Percentiles rank a stretch among this genome's conserved stretches.
Conservation (phyloP, 208 protist species). For the Acanthamoeba castellanii region DNA sequence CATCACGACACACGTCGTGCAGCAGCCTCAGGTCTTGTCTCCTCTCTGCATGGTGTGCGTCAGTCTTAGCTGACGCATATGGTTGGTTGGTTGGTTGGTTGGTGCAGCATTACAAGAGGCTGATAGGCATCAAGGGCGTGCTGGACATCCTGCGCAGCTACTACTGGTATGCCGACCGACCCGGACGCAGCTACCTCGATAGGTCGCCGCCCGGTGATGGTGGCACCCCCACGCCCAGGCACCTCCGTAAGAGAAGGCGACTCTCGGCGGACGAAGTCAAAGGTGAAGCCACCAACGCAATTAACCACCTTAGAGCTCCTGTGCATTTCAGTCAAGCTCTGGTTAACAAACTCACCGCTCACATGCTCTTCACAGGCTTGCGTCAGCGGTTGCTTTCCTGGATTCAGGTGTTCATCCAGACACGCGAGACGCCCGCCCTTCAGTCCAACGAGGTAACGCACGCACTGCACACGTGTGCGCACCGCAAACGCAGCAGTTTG, state of each 20-base stretch:
- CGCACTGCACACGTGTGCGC: background rate
- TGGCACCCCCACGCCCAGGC: background rate
- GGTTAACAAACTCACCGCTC: no score
- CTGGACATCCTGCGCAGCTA: conserved; percentile 56
- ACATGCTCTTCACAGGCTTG: background rate
- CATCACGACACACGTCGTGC: conserved; percentile 39
- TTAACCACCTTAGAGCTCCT: background rate
- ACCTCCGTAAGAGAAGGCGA: background rate
- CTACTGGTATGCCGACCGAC: conserved; percentile 51
- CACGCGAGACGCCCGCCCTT: background rate
- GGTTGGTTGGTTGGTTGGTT: background rate
- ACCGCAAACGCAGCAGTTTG: background rate
- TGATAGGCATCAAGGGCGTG: conserved; percentile 54
- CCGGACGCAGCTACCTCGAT: conserved; percentile 8
- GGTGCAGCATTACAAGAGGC: conserved; percentile 35
- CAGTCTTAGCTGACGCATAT: background rate
- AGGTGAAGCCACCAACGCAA: background rate
- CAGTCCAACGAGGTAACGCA: conserved; percentile 13
- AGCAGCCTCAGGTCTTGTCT: conserved; percentile 25
- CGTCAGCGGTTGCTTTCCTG: conserved; percentile 41
- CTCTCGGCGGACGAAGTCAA: conserved; percentile 25
- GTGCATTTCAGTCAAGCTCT: no score
- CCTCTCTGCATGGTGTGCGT: background rate
- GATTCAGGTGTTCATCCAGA: conserved; percentile 67
- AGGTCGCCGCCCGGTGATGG: background rate